phyloP scores from a whole-genome alignment of 2,329 filamentous ascomycete species.

The Aspergillus ruber region DNA sequence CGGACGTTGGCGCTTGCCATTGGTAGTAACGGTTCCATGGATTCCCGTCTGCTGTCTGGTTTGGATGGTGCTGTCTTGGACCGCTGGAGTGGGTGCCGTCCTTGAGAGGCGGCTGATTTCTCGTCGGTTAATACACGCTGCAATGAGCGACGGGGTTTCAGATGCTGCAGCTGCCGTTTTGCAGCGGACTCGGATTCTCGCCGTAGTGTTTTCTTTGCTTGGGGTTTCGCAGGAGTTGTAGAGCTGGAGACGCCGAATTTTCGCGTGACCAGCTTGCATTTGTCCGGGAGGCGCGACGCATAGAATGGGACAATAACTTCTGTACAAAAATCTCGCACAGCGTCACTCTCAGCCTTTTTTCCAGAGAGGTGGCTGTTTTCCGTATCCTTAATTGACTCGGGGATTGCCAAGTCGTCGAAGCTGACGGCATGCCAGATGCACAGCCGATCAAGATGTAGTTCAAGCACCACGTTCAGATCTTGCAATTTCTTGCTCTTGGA shows the following conservation, averaged over 20 bases:
- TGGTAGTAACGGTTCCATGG: constrained; percentile 35
- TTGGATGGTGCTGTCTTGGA: constrained; percentile 39
- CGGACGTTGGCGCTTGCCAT: constrained; percentile 30
- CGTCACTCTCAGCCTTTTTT: constrained; percentile 36
- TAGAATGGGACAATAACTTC: constrained; percentile 48
- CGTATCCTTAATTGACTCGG: constrained; percentile 22
- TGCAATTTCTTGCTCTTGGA: constrained; percentile 34
- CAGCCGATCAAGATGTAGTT: constrained; percentile 43
- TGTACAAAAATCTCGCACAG: constrained; percentile 45
- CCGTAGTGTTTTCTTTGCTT: constrained; percentile 21
- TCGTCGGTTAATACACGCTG: constrained; percentile 44
- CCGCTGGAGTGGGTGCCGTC: constrained; percentile 32
- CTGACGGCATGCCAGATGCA: constrained; percentile 48
- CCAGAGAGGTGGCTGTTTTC: constrained; percentile 22
- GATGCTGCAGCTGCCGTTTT: constrained; percentile 15
- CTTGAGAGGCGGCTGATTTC: constrained; percentile 23
- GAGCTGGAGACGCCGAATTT: constrained; percentile 42
- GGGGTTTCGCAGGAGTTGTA: constrained; percentile 30
- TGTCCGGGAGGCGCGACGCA: constrained; percentile 40
- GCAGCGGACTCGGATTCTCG: constrained; percentile 26
- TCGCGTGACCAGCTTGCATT: constrained; percentile 40
- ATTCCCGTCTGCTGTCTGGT: constrained; percentile 34
- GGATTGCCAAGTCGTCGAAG: constrained; percentile 28
- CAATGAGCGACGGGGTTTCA: constrained; percentile 32
- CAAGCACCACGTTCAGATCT: constrained; percentile 39